A percentile compares a stretch with the other conserved stretches of the same genome.
phyloP scores from a whole-genome alignment of 1,284 basidiomycete species.

The Trichosporon asahii region DNA sequence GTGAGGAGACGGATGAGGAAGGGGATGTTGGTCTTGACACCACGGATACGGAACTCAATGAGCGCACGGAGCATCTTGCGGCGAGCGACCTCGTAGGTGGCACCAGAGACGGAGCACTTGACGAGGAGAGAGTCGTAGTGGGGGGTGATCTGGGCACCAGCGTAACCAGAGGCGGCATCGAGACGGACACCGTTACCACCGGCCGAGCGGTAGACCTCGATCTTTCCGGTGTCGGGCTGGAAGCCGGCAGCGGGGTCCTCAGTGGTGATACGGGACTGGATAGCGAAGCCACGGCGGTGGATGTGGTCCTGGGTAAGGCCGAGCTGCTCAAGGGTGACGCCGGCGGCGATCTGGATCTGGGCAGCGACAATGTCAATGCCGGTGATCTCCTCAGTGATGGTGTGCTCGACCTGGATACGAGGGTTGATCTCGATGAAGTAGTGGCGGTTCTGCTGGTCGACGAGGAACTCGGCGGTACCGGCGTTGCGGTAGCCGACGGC shows the following conservation, averaged over 20 bases:
- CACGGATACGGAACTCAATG: slow-evolving; percentile 98
- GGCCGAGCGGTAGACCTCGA: slow-evolving; percentile 97
- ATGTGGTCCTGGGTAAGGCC: slow-evolving; percentile 96
- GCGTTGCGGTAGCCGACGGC: slow-evolving; percentile 94
- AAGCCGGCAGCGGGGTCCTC: slow-evolving; percentile 88
- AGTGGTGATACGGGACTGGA: slow-evolving; percentile 99
- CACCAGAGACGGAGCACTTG: slow-evolving; percentile 93
- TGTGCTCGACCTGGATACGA: slow-evolving; percentile 98
- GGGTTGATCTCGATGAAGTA: slow-evolving; percentile 99
- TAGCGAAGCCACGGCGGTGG: slow-evolving; percentile 93
- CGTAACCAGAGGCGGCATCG: slow-evolving; percentile 96
- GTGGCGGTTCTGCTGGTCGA: slow-evolving; percentile 90
- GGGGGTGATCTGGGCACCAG: slow-evolving; percentile 98
- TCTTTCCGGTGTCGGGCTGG: slow-evolving; percentile 99
- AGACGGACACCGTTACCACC: slow-evolving; percentile 98
- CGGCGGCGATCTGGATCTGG: slow-evolving; percentile 97
- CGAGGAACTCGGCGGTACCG: slow-evolving; percentile 94
- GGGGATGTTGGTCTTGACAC: slow-evolving; percentile 99
- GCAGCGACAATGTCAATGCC: slow-evolving; percentile 98
- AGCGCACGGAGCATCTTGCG: slow-evolving; percentile 98
- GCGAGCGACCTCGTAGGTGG: slow-evolving; percentile 96
- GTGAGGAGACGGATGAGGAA: slow-evolving; percentile 98
- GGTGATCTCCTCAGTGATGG: slow-evolving; percentile 97
- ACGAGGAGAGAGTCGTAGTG: slow-evolving; percentile 98
- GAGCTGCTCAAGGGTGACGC: slow-evolving; percentile 90